A percentile compares a stretch with the other conserved stretches of the same genome.
phyloP scores from a whole-genome alignment of 768 basidiomycete genomes.

The Chalciporus chontae region DNA sequence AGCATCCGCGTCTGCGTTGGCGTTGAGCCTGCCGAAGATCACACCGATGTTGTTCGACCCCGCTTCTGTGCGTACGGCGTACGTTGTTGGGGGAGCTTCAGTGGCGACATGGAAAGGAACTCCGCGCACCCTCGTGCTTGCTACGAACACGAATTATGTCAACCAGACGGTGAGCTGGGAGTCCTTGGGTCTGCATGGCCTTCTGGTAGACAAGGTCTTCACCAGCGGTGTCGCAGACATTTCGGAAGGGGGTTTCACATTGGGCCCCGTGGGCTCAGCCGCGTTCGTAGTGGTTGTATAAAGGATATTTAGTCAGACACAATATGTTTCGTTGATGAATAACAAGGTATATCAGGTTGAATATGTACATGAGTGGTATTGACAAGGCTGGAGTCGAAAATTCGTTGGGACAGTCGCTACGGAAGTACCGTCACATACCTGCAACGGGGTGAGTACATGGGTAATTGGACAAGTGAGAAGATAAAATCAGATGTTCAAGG shows the following conservation, averaged over 20 bases:
- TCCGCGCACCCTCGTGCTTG: conserved; percentile 45
- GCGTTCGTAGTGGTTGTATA: conserved; percentile 14
- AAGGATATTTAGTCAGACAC: background rate
- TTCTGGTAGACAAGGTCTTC: conserved; percentile 2
- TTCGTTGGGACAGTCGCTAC: background rate
- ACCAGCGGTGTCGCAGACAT: conserved; percentile 14
- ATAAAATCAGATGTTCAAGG: conserved; percentile 8
- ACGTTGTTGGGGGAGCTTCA: conserved; percentile 41
- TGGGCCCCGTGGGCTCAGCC: conserved; percentile 25
- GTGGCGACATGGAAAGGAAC: conserved; percentile 45
- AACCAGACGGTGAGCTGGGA: conserved; percentile 31
- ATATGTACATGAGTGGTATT: background rate
- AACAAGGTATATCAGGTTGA: background rate
- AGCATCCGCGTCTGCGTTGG: conserved; percentile 46
- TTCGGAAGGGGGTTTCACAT: conserved; percentile 6
- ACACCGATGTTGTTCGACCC: conserved; percentile 46
- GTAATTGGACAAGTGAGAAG: background rate
- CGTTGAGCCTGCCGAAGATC: conserved; percentile 42
- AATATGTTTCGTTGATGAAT: background rate
- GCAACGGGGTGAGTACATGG: background rate
- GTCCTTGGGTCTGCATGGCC: conserved; percentile 24
- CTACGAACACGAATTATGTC: conserved; percentile 48
- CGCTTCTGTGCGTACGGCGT: conserved; percentile 35
- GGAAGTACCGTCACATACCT: background rate
- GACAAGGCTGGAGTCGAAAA: background rate